phyloP scores from a whole-genome alignment of 345 rosid species.

The Eucalyptus decipiens region DNA sequence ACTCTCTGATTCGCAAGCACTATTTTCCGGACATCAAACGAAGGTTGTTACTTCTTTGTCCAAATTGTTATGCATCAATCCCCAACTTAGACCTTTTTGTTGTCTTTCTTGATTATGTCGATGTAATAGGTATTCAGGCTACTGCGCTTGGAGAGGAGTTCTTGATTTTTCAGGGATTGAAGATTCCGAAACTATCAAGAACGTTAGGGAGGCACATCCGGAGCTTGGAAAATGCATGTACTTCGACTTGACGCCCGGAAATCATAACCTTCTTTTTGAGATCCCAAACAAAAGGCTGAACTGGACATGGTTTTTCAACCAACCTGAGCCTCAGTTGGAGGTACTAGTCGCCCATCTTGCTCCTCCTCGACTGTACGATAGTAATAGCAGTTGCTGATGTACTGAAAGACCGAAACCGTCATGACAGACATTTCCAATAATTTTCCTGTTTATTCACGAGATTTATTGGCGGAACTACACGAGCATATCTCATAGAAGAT shows the following conservation, averaged over 20 bases:
- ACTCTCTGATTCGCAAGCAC: slow-evolving; percentile 39
- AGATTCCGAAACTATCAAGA: slow-evolving; percentile 26
- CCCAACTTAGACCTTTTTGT: background rate
- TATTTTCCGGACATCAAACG: slow-evolving; percentile 48
- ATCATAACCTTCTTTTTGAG: slow-evolving; percentile 46
- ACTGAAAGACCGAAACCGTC: background rate
- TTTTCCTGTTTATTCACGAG: background rate
- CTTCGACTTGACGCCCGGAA: slow-evolving; percentile 27
- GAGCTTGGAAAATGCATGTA: slow-evolving; percentile 57
- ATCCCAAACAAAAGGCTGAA: slow-evolving; percentile 41
- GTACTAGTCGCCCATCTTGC: slow-evolving; percentile 6
- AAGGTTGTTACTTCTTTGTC: slow-evolving; percentile 22
- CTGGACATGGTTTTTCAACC: slow-evolving; percentile 71
- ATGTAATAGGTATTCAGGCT: slow-evolving; percentile 54
- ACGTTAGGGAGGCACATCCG: slow-evolving; percentile 33
- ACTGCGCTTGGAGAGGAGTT: slow-evolving; percentile 80
- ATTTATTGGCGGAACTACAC: background rate
- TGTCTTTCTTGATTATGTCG: background rate
- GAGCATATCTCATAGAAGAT: background rate
- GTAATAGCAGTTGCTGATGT: background rate
- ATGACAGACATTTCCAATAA: background rate
- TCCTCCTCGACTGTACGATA: background rate
- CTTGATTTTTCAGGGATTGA: slow-evolving; percentile 43
- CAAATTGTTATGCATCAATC: background rate
- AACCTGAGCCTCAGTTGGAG: slow-evolving; percentile 51